Evolutionary conservation across 495 filamentous ascomycete species (phyloP).

Genomic region (Podospora didyma): DNA sequence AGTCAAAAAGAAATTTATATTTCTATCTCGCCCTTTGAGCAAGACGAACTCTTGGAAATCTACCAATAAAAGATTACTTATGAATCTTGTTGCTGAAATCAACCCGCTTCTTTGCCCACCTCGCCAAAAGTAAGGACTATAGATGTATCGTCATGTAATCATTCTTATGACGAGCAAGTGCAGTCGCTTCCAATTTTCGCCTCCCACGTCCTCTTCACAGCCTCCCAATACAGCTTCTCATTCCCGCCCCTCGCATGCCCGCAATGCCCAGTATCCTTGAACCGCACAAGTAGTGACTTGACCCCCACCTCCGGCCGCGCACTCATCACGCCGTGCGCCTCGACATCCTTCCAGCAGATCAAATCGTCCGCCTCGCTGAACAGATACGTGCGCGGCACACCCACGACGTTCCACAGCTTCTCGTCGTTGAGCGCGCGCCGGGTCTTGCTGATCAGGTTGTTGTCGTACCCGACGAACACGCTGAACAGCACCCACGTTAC

Average conservation of each 20-base stretch:
- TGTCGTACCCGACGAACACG: constrained; percentile 15
- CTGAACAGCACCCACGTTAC: constrained; percentile 17
- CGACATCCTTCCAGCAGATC: constrained; percentile 30
- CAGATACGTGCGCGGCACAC: constrained; percentile 25
- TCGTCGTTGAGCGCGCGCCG: constrained; percentile 24
- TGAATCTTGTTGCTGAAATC: no score
- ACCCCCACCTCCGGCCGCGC: constrained; percentile 6
- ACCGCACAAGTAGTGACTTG: constrained; percentile 25
- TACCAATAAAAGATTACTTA: no score
- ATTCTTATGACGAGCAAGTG: no score
- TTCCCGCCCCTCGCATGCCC: constrained; percentile 25
- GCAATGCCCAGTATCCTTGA: constrained; percentile 29
- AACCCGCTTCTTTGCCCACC: no score
- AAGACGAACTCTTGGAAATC: no score
- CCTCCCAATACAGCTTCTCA: constrained; percentile 21
- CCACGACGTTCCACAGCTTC: constrained; percentile 16
- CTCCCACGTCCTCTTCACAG: constrained; percentile 23
- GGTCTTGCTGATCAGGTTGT: constrained; percentile 24
- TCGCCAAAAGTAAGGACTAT: no score
- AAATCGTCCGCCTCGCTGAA: constrained; percentile 33
- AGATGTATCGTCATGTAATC: no score
- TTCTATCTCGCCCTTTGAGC: no score
- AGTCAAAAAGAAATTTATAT: no score
- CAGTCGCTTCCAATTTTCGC: background rate
- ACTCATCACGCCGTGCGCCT: constrained; percentile 24